Conservation (phyloP, 441 rosid genomes). For the Corymbia calophylla region DNA sequence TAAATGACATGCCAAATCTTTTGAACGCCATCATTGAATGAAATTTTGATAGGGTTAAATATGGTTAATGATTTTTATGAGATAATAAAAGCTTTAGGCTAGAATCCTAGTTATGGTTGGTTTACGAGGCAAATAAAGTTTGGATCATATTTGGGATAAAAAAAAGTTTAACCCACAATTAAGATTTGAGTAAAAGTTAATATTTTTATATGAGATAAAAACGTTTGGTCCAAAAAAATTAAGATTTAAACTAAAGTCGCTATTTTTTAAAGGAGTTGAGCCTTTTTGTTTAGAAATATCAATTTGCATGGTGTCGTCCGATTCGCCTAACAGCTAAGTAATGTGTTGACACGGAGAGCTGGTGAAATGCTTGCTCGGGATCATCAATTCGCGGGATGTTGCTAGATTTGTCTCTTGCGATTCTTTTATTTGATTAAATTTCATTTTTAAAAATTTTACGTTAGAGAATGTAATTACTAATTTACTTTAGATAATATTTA, state of each 20-base stretch:
- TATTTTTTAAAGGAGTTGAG: background rate
- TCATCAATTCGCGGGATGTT: background rate
- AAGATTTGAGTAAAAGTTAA: too few species aligned
- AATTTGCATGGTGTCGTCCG: background rate
- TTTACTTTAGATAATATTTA: too few species aligned
- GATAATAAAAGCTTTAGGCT: background rate
- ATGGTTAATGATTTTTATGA: background rate
- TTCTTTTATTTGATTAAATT: too few species aligned
- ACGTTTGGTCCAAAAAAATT: background rate
- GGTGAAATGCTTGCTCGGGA: too few species aligned
- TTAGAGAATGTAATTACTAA: background rate
- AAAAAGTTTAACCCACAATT: too few species aligned
- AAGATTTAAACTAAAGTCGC: accelerated
- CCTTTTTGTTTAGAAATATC: background rate
- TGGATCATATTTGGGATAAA: background rate
- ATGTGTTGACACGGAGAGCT: too few species aligned
- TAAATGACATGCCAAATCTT: background rate
- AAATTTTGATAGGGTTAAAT: accelerated
- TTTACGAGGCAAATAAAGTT: too few species aligned
- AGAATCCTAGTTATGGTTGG: background rate
- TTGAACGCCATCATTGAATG: background rate
- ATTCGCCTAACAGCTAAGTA: too few species aligned
- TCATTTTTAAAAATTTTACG: too few species aligned
- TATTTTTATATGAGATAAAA: accelerated
- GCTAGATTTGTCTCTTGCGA: background rate